Conservation (phyloP, 2,329 filamentous ascomycete genomes). For the Westerdykella ornata region DNA sequence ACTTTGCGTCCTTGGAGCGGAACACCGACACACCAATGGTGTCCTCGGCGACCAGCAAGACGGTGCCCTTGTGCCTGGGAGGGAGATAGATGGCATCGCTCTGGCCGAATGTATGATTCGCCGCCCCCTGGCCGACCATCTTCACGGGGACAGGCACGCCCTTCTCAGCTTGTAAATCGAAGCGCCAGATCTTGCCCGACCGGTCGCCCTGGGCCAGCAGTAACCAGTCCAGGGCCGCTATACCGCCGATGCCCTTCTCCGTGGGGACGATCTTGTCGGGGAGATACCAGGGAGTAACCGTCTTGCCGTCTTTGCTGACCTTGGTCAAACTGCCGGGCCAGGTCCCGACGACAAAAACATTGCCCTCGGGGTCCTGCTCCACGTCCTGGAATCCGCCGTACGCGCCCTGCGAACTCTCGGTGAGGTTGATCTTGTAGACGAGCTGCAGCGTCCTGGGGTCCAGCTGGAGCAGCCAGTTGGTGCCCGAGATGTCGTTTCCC, state of each 20-base stretch:
- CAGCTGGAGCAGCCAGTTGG: constrained; percentile 13
- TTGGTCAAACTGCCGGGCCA: constrained; percentile 11
- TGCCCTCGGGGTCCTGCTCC: constrained; percentile 12
- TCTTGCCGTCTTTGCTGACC: constrained; percentile 9
- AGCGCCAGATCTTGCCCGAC: constrained; percentile 5
- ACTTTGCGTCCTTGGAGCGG: constrained; percentile 6
- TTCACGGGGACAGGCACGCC: constrained; percentile 7
- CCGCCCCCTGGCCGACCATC: constrained; percentile 4
- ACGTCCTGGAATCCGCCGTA: constrained; percentile 19
- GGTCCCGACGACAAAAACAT: constrained; percentile 14
- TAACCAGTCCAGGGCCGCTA: constrained; percentile 8
- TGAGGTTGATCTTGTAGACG: constrained; percentile 16
- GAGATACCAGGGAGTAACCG: constrained; percentile 11
- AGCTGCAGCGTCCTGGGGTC: constrained; percentile 5
- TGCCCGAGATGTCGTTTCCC: constrained; percentile 13
- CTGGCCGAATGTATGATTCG: constrained; percentile 5
- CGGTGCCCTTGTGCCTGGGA: constrained; percentile 9
- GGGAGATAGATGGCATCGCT: constrained; percentile 13
- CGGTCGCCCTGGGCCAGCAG: constrained; percentile 11
- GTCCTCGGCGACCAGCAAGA: constrained; percentile 12
- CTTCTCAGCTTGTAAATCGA: constrained; percentile 10
- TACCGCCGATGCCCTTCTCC: constrained; percentile 10
- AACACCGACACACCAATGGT: constrained; percentile 10
- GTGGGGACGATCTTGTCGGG: constrained; percentile 7
- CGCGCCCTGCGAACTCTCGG: constrained; percentile 5